phyloP scores from a whole-genome alignment of 495 filamentous ascomycete species.

The Penicillium soppii region DNA sequence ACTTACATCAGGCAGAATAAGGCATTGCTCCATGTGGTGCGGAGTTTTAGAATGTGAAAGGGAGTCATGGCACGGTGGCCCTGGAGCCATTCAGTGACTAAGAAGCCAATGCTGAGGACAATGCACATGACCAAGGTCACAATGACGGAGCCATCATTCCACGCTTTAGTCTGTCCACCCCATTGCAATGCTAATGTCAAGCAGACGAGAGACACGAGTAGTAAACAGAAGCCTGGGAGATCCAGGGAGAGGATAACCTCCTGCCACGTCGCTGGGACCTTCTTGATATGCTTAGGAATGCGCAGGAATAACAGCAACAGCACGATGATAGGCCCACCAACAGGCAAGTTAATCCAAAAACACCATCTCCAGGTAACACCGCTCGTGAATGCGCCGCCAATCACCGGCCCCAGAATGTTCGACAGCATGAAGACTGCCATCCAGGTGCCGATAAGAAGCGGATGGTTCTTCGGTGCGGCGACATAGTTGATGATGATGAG shows the following conservation, averaged over 20 bases:
- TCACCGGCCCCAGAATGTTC: conserved; percentile 43
- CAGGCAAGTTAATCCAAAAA: no score
- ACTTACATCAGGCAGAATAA: conserved; percentile 7
- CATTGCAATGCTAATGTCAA: conserved; percentile 28
- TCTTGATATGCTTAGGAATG: conserved; percentile 8
- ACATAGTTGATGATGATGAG: conserved; percentile 34
- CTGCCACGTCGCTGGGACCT: conserved; percentile 13
- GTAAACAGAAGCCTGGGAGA: conserved; percentile 12
- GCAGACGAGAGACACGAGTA: conserved; percentile 17
- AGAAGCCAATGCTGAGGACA: background rate
- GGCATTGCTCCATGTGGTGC: conserved; percentile 7
- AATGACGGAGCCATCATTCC: conserved; percentile 14
- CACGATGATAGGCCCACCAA: conserved; percentile 14
- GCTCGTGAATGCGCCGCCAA: conserved; percentile 49
- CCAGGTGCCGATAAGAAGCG: conserved; percentile 35
- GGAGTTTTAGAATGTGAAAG: conserved; percentile 4
- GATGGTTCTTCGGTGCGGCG: conserved; percentile 28
- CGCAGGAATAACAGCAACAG: conserved; percentile 16
- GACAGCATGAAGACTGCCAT: conserved; percentile 41
- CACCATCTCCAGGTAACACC: conserved; percentile 49
- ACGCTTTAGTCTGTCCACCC: conserved; percentile 17
- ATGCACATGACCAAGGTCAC: conserved; percentile 12
- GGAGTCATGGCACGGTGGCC: conserved; percentile 9
- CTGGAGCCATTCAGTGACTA: conserved; percentile 4
- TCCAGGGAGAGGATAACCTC: conserved; percentile 26